phyloP scores from a whole-genome alignment of 306 rosid genomes.

The Dicorynia guianensis region DNA sequence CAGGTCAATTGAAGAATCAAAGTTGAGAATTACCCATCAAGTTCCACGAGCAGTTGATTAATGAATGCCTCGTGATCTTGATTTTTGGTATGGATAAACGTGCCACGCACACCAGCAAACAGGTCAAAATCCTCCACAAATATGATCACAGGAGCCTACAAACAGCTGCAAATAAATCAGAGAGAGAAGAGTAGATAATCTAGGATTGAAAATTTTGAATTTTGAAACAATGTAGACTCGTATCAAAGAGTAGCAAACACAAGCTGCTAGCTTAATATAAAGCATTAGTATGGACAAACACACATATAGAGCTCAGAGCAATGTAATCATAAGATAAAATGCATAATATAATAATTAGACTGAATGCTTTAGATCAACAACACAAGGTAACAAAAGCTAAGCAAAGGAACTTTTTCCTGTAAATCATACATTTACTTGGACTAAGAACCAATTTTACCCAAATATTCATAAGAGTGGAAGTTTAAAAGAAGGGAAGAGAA shows the following conservation, averaged over 20 bases:
- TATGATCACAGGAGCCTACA: conserved; percentile 95
- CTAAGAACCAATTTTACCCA: conserved; percentile 5
- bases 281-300: conserved; percentile 29
- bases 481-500: conserved; percentile 25
- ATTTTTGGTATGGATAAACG: conserved; percentile 81
- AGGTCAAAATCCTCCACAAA: conserved; percentile 98
- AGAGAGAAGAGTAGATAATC: conserved; percentile 31
- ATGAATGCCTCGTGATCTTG: conserved; percentile 98
- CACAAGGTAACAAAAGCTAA: conserved; percentile 30
- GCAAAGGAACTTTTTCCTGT: conserved; percentile 20
- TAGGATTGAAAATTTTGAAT: conserved; percentile 11
- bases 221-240: not conserved
- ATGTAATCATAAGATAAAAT: conserved; percentile 19
- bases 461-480: conserved; percentile 8
- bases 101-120: conserved; percentile 99
- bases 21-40: conserved; percentile 81
- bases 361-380: conserved; percentile 6
- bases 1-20: conserved; percentile 33
- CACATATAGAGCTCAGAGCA: not conserved
- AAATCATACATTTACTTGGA: conserved; percentile 22
- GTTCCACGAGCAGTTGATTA: conserved; percentile 98
- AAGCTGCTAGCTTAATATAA: conserved; percentile 16
- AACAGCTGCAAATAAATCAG: conserved; percentile 45
- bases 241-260: conserved; percentile 28
- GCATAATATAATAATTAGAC: conserved; percentile 34